Percentiles rank a stretch among this genome's conserved stretches.
Evolutionary conservation across 805 yeast species (phyloP).

Genomic region (Candida qinlingensis): DNA sequence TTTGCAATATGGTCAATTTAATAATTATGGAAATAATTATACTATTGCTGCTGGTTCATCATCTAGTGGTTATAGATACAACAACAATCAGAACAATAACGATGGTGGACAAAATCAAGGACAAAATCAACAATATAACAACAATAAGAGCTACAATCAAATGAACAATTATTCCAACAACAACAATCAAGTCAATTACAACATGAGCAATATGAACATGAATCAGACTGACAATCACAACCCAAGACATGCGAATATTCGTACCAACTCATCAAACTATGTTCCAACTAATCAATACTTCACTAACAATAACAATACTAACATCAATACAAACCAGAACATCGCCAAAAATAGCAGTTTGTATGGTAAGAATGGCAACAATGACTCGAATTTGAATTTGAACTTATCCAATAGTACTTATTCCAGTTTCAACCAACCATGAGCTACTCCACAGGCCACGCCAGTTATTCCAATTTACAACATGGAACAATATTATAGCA

Average conservation of each 20-base stretch:
- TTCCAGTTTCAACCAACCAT: background rate
- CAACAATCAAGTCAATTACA: background rate
- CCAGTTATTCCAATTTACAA: background rate
- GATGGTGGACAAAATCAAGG: background rate
- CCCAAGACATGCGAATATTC: no score
- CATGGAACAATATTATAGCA: slow-evolving; percentile 2
- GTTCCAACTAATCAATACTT: no score
- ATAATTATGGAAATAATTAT: background rate
- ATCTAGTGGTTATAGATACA: background rate
- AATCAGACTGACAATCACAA: background rate
- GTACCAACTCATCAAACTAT: no score
- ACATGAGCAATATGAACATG: background rate
- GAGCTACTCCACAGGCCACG: background rate
- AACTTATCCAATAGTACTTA: background rate
- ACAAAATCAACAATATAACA: background rate
- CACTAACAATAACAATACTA: background rate
- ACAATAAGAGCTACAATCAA: background rate
- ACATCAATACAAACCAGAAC: background rate
- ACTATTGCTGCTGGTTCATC: background rate
- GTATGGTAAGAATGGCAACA: background rate
- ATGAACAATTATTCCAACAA: background rate
- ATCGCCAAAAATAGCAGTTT: background rate
- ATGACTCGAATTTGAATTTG: background rate
- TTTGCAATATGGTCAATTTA: background rate
- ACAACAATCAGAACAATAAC: background rate